Conservation (phyloP, 371 early-diverging fungal species). For the Apophysomyces ossiformis region DNA sequence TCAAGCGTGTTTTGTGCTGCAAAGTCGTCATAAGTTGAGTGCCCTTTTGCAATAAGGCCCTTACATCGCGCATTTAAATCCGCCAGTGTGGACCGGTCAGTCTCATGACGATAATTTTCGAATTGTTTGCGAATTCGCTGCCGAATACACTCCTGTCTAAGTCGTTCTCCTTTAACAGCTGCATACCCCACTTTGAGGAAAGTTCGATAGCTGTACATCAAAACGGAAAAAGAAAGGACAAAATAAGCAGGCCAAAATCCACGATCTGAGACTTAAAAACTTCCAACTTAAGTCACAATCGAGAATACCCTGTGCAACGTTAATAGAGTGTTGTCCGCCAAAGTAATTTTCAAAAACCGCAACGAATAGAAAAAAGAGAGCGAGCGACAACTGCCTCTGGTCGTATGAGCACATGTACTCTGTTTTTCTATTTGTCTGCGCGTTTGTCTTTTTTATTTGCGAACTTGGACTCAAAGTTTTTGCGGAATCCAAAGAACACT, state of each 20-base stretch:
- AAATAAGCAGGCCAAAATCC: neutral
- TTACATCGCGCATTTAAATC: neutral
- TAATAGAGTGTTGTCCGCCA: too few relatives aligned
- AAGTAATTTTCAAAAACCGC: too few relatives aligned
- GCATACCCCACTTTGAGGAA: constrained; percentile 22
- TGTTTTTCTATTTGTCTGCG: too few relatives aligned
- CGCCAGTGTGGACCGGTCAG: neutral
- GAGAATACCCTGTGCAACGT: too few relatives aligned
- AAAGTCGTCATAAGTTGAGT: neutral
- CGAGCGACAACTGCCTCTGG: too few relatives aligned
- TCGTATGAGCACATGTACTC: too few relatives aligned
- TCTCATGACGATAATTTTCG: constrained; percentile 7
- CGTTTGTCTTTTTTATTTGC: too few relatives aligned
- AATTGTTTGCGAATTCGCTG: constrained; percentile 20
- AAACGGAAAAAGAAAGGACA: neutral
- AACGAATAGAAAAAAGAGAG: too few relatives aligned
- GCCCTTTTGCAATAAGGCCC: neutral
- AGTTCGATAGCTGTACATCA: constrained; percentile 14
- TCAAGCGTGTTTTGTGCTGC: constrained; percentile 23
- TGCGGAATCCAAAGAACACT: too few relatives aligned
- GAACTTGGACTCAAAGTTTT: too few relatives aligned
- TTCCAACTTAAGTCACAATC: too few relatives aligned
- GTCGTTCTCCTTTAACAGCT: constrained; percentile 15
- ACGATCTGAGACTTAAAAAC: too few relatives aligned
- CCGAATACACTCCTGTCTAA: constrained; percentile 11